Conservation (phyloP, 441 rosid genomes). For the Theobroma grandiflorum region DNA sequence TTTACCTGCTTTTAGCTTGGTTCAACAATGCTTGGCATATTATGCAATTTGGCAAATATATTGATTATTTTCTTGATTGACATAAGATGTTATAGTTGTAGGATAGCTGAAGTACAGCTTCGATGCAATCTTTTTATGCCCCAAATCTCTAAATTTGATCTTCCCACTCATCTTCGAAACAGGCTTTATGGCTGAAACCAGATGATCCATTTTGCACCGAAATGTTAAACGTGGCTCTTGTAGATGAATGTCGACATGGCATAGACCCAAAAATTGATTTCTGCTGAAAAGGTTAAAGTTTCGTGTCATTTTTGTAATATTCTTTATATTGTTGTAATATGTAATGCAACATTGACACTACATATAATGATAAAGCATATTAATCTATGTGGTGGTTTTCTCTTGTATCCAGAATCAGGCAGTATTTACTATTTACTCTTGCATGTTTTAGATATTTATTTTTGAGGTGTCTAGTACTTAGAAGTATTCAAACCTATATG, state of each 20-base stretch:
- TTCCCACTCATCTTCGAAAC: conserved; percentile 24
- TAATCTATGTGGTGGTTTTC: background rate
- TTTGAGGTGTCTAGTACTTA: background rate
- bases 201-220: conserved; percentile 89
- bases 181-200: conserved; percentile 90
- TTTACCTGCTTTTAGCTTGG: background rate
- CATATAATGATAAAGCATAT: background rate
- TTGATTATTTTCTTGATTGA: background rate
- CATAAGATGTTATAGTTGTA: background rate
- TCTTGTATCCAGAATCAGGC: background rate
- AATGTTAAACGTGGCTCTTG: conserved; percentile 81
- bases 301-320: background rate
- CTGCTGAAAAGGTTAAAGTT: conserved; percentile 26
- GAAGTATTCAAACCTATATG: background rate
- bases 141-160: background rate
- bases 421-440: background rate
- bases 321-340: background rate
- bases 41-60: background rate
- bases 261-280: conserved; percentile 63
- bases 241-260: conserved; percentile 72
- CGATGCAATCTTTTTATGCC: background rate
- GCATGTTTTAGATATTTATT: background rate
- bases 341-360: background rate
- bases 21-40: background rate
- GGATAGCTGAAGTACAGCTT: background rate